These are phyloP conservation scores for Trebouxia sp. DNA, from an alignment of 139 green algal species.

Conservation along the genomic window DNA sequence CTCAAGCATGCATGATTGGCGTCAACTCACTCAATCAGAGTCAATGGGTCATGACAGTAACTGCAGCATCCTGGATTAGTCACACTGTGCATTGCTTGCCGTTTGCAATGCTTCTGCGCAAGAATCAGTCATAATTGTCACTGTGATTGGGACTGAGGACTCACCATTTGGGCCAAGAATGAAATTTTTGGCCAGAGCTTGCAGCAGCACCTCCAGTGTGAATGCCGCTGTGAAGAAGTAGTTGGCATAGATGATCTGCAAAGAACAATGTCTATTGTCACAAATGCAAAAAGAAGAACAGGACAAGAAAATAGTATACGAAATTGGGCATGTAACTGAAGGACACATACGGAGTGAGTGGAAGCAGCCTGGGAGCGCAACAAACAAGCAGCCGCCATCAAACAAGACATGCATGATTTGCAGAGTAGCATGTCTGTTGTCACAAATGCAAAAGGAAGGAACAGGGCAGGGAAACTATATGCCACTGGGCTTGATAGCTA, in stretches of 20 bases:
- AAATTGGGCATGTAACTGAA: neutral
- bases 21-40: neutral
- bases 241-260: conserved; percentile 28
- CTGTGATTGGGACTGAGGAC: neutral
- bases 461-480: no score
- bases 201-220: conserved; percentile 44
- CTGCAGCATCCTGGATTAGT: neutral
- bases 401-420: neutral
- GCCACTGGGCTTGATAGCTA: neutral
- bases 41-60: neutral
- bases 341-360: neutral
- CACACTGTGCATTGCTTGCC: neutral
- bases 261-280: neutral
- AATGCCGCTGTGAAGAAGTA: conserved; percentile 46
- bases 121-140: neutral
- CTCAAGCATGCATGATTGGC: no score
- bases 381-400: neutral
- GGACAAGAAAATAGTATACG: neutral
- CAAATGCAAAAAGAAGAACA: neutral
- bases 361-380: neutral
- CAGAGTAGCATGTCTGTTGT: conserved; percentile 9
- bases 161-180: conserved; percentile 30
- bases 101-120: neutral
- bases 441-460: neutral
- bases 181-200: conserved; percentile 39